phyloP scores from a whole-genome alignment of 78 protist species.

The Cavenderia fasciculata region DNA sequence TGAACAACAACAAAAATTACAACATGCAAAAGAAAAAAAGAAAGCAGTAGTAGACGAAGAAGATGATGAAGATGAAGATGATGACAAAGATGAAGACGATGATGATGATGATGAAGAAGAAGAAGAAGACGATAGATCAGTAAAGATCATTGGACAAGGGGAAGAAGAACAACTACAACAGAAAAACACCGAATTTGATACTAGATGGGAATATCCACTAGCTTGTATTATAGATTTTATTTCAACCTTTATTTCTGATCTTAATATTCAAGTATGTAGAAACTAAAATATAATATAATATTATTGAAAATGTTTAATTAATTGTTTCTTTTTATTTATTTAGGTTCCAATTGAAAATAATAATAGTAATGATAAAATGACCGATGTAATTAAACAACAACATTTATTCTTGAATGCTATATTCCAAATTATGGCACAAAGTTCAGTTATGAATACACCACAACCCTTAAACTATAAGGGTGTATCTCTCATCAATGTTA shows the following conservation, averaged over 20 bases:
- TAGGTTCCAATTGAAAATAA: background rate
- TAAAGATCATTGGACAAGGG: constrained; percentile 20
- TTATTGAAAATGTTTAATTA: too few relatives aligned
- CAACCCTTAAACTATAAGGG: constrained; percentile 57
- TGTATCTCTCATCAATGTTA: background rate
- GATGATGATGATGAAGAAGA: background rate
- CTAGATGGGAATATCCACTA: constrained; percentile 61
- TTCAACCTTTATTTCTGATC: constrained; percentile 6
- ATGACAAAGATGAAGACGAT: background rate
- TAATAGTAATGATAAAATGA: background rate
- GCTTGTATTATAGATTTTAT: constrained; percentile 43
- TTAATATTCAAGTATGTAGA: constrained; percentile 30
- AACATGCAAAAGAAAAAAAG: background rate
- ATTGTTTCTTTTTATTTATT: too few relatives aligned
- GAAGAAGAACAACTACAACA: constrained; percentile 46
- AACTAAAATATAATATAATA: too few relatives aligned
- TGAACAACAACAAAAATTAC: background rate
- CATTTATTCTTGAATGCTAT: constrained; percentile 22
- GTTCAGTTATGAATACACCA: constrained; percentile 23
- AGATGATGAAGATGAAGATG: background rate
- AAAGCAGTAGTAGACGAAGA: background rate
- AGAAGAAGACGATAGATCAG: background rate
- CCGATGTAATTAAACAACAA: constrained; percentile 28
- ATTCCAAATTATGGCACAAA: background rate
- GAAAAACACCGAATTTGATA: constrained; percentile 26